These are phyloP conservation scores for Pisolithus tinctorius DNA, from an alignment of 768 basidiomycete species.

Conservation along the genomic window DNA sequence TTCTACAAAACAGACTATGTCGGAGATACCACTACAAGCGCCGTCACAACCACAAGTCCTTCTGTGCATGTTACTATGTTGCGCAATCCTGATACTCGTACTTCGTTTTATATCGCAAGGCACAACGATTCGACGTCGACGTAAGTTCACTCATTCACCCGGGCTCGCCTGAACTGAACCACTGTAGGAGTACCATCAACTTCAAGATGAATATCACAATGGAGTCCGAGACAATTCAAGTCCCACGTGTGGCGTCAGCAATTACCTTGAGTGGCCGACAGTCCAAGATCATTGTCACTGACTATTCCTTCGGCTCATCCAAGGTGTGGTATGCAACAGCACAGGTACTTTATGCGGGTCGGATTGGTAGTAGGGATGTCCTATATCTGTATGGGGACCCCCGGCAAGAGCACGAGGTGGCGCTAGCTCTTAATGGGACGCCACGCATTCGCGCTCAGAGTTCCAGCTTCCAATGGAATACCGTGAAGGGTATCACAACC, in stretches of 20 bases:
- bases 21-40: constrained; percentile 51
- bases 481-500: constrained; percentile 29
- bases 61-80: constrained; percentile 56
- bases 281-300: constrained; percentile 66
- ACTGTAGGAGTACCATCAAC: constrained; percentile 23
- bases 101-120: constrained; percentile 65
- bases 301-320: constrained; percentile 66
- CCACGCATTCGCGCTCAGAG: constrained; percentile 29
- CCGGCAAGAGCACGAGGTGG: constrained; percentile 47
- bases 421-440: constrained; percentile 42
- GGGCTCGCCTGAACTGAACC: neutral
- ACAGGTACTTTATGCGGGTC: constrained; percentile 60
- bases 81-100: constrained; percentile 57
- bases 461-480: constrained; percentile 19
- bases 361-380: constrained; percentile 54
- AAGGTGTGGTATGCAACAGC: constrained; percentile 66
- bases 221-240: constrained; percentile 40
- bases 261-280: constrained; percentile 65
- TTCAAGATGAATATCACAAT: constrained; percentile 62
- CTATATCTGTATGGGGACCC: constrained; percentile 57
- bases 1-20: constrained; percentile 78
- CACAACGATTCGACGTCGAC: constrained; percentile 62
- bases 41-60: constrained; percentile 34
- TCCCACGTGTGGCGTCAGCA: constrained; percentile 47
- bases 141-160: constrained; percentile 31